These are phyloP conservation scores for Lepiota venenata DNA, from an alignment of 768 basidiomycete species.

Conservation along the genomic window DNA sequence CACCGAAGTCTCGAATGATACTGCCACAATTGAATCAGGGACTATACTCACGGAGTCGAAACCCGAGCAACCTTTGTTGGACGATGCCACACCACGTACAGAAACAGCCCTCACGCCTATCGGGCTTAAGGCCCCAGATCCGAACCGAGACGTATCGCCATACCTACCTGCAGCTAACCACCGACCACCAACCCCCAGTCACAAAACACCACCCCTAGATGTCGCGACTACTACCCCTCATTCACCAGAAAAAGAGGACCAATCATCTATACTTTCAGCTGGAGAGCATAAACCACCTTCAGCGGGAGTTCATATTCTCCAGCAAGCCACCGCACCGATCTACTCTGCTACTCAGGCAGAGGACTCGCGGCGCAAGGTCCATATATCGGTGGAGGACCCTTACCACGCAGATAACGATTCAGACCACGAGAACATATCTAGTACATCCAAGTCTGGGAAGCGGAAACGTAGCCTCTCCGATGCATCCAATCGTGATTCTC, in stretches of 20 bases:
- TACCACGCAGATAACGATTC: constrained; percentile 10
- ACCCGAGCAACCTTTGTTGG: no score
- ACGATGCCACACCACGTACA: no score
- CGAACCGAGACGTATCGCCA: no score
- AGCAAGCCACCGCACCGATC: not conserved
- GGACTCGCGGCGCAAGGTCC: not conserved
- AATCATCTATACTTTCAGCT: no score
- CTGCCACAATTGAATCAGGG: no score
- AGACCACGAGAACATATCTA: constrained; percentile 4
- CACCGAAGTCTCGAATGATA: no score
- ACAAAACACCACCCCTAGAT: not conserved
- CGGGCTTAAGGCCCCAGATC: no score
- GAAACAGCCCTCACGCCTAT: no score
- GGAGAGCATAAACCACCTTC: not conserved
- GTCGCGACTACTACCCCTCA: not conserved
- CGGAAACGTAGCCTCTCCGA: constrained; percentile 11
- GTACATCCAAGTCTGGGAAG: not conserved
- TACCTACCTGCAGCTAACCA: no score
- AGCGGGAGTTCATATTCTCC: not conserved
- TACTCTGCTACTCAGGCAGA: not conserved
- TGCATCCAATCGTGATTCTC: not conserved
- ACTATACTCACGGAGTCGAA: no score
- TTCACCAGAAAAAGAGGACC: not conserved
- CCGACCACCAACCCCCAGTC: no score
- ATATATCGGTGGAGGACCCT: constrained; percentile 7